Conservation (phyloP, 2,329 filamentous ascomycete species). For the Botrytis porri region DNA sequence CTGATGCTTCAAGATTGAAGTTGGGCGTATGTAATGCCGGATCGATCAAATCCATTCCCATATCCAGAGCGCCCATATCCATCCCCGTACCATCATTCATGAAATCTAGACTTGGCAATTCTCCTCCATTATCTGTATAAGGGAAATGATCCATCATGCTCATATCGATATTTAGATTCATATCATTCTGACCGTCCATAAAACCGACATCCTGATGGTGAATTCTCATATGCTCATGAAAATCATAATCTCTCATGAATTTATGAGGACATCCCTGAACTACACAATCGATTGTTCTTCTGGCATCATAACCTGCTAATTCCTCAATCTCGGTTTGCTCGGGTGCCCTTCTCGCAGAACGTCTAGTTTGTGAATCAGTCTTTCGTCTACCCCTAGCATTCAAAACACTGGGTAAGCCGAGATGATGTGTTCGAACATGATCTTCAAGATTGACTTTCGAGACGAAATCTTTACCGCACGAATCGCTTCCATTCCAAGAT, state of each 20-base stretch:
- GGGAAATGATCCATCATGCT: neutral
- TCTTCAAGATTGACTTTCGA: constrained; percentile 78
- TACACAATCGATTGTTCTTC: constrained; percentile 50
- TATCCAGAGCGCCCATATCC: neutral
- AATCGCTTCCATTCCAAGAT: constrained; percentile 62
- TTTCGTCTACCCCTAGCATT: constrained; percentile 40
- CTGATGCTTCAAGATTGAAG: neutral
- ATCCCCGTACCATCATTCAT: neutral
- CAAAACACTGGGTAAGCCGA: constrained; percentile 53
- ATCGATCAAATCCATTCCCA: constrained; percentile 13
- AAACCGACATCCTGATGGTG: constrained; percentile 37
- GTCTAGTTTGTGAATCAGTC: neutral
- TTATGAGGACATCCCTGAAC: constrained; percentile 49
- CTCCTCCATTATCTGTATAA: neutral
- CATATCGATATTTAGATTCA: neutral
- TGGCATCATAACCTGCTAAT: constrained; percentile 51
- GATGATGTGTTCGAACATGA: constrained; percentile 78
- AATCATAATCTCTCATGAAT: constrained; percentile 56
- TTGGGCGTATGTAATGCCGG: constrained; percentile 3
- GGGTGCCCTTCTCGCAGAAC: neutral
- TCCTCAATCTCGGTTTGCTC: constrained; percentile 41
- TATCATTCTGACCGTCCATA: neutral
- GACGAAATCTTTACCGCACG: constrained; percentile 72
- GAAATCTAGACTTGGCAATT: constrained; percentile 12
- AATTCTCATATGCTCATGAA: constrained; percentile 53